A percentile compares a stretch with the other conserved stretches of the same genome.
Evolutionary conservation across 257 asterid species (phyloP).

Genomic region (Leptodermis oblonga): DNA sequence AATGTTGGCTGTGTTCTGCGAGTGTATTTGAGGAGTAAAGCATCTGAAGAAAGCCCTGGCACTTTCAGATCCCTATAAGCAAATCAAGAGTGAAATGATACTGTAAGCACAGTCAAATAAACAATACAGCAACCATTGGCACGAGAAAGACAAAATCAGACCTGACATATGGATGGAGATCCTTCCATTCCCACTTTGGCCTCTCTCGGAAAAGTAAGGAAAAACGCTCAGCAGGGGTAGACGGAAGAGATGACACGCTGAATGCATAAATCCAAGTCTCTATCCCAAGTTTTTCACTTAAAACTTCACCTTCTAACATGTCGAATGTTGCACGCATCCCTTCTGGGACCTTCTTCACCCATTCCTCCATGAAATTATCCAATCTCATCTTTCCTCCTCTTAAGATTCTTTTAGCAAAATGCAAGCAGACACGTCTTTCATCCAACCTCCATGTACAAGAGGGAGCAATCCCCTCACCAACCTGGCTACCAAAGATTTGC

Average conservation of each 20-base stretch:
- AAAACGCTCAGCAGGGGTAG: constrained; percentile 71
- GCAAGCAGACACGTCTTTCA: constrained; percentile 58
- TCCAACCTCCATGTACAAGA: constrained; percentile 63
- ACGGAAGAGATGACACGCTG: constrained; percentile 70
- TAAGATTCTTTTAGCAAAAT: constrained; percentile 66
- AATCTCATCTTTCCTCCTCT: constrained; percentile 63
- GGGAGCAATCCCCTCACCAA: constrained; percentile 34
- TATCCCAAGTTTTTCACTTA: constrained; percentile 66
- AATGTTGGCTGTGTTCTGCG: constrained; percentile 66
- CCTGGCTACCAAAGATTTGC: constrained; percentile 47
- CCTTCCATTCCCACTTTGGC: constrained; percentile 90
- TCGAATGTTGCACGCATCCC: constrained; percentile 54
- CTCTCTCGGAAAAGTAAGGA: constrained; percentile 51
- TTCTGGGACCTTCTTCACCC: constrained; percentile 65
- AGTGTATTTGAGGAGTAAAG: constrained; percentile 82
- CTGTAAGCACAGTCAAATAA: constrained; percentile 7
- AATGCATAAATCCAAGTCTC: constrained; percentile 64
- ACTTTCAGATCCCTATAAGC: constrained; percentile 73
- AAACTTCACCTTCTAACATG: constrained; percentile 88
- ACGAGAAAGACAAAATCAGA: constrained; percentile 19
- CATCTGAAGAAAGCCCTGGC: constrained; percentile 89
- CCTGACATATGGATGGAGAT: constrained; percentile 82
- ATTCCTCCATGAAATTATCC: constrained; percentile 64
- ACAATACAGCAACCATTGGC: constrained; percentile 2
- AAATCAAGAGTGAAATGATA: constrained; percentile 4